phyloP scores from a whole-genome alignment of 2,329 filamentous ascomycete genomes.

The Neurospora sp. region DNA sequence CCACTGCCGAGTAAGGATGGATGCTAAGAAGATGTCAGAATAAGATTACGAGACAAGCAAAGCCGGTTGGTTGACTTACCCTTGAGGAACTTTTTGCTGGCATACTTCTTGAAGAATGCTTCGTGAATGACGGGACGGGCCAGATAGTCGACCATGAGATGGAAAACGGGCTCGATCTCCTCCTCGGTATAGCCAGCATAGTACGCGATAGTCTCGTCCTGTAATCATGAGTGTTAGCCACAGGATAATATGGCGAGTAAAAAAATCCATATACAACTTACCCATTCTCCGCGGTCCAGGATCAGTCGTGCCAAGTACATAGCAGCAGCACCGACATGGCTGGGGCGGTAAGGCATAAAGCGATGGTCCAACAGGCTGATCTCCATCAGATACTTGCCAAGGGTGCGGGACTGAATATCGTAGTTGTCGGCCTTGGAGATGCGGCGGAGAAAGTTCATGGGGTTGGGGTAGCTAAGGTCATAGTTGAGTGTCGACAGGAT shows the following conservation, averaged over 20 bases:
- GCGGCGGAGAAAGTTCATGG: constrained; percentile 98
- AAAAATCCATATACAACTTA: constrained; percentile 35
- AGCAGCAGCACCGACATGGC: constrained; percentile 79
- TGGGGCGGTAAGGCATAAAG: constrained; percentile 83
- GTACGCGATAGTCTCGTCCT: constrained; percentile 78
- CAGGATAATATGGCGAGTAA: background rate
- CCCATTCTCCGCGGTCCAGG: constrained; percentile 84
- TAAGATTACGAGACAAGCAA: background rate
- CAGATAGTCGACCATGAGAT: constrained; percentile 94
- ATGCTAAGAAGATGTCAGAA: constrained; percentile 47
- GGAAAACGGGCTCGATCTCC: constrained; percentile 85
- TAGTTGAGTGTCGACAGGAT: constrained; percentile 87
- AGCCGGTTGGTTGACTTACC: constrained; percentile 45
- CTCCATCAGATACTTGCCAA: constrained; percentile 96
- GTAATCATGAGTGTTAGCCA: constrained; percentile 22
- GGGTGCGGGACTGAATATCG: constrained; percentile 92
- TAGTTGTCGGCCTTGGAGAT: constrained; percentile 99
- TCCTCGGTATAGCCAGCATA: constrained; percentile 91
- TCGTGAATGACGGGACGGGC: constrained; percentile 84
- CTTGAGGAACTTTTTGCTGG: constrained; percentile 98
- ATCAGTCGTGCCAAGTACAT: constrained; percentile 94
- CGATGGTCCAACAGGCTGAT: constrained; percentile 92
- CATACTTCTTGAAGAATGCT: constrained; percentile 99
- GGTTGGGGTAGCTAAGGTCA: constrained; percentile 96
- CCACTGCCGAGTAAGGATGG: constrained; percentile 86